These are phyloP conservation scores for Lavandula angustifolia DNA, from an alignment of 257 asterid genomes.

Conservation along the genomic window DNA sequence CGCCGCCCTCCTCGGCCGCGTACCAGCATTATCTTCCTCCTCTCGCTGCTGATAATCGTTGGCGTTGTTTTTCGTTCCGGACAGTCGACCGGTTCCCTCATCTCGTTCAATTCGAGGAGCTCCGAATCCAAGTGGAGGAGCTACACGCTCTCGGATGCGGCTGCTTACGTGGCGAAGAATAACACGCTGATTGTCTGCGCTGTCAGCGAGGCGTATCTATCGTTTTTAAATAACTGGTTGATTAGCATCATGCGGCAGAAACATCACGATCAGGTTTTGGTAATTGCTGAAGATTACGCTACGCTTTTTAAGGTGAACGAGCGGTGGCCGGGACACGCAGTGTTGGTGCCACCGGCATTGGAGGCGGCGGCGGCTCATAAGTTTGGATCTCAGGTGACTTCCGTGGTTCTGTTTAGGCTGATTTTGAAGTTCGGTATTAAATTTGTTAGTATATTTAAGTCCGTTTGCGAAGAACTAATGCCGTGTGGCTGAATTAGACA, in stretches of 20 bases:
- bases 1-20: slow-evolving; percentile 51
- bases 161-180: slow-evolving; percentile 72
- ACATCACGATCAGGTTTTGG: slow-evolving; percentile 88
- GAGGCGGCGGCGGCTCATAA: slow-evolving; percentile 83
- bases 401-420: not conserved
- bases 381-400: slow-evolving; percentile 90
- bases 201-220: slow-evolving; percentile 89
- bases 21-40: slow-evolving; percentile 49
- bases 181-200: slow-evolving; percentile 85
- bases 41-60: slow-evolving; percentile 49
- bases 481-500: not conserved
- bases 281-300: slow-evolving; percentile 91
- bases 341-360: slow-evolving; percentile 83
- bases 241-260: slow-evolving; percentile 80
- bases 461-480: not conserved
- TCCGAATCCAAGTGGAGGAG: slow-evolving; percentile 67
- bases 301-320: slow-evolving; percentile 82
- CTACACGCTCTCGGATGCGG: slow-evolving; percentile 80
- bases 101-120: slow-evolving; percentile 28
- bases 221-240: slow-evolving; percentile 91
- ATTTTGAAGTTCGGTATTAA: slow-evolving; percentile 1
- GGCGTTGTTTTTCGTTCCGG: slow-evolving; percentile 65
- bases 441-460: too few species aligned
- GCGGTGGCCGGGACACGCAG: slow-evolving; percentile 99
- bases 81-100: slow-evolving; percentile 41